These are phyloP conservation scores for Xylaria cubensis DNA, from an alignment of 495 filamentous ascomycete genomes.

Conservation along the genomic window DNA sequence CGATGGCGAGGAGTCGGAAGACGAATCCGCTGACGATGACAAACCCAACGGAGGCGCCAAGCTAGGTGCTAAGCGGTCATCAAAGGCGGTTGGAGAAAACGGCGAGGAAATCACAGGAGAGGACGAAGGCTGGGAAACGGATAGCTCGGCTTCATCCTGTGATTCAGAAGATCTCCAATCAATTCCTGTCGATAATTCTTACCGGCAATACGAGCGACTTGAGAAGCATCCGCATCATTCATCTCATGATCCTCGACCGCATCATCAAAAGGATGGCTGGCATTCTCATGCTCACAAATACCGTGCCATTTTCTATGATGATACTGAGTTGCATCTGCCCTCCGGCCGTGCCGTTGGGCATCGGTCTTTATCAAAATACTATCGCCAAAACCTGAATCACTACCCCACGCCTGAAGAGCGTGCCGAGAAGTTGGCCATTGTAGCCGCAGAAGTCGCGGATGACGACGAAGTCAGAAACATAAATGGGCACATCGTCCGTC, in stretches of 20 bases:
- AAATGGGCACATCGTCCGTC: conserved; percentile 41
- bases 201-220: conserved; percentile 65
- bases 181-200: conserved; percentile 70
- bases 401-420: conserved; percentile 76
- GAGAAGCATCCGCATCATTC: conserved; percentile 70
- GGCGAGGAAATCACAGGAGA: conserved; percentile 62
- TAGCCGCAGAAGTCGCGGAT: conserved; percentile 48
- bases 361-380: conserved; percentile 83
- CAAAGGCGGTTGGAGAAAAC: conserved; percentile 55
- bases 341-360: conserved; percentile 90
- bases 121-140: conserved; percentile 86
- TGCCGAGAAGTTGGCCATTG: conserved; percentile 61
- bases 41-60: conserved; percentile 64
- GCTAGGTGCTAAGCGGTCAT: conserved; percentile 56
- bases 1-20: conserved; percentile 70
- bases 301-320: conserved; percentile 81
- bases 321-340: conserved; percentile 93
- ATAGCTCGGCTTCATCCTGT: conserved; percentile 81
- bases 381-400: conserved; percentile 88
- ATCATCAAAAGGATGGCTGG: conserved; percentile 72
- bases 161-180: conserved; percentile 77
- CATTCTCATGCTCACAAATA: conserved; percentile 74
- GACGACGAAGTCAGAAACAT: conserved; percentile 38
- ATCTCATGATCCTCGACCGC: conserved; percentile 66
- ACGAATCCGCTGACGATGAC: conserved; percentile 58